Conservation (phyloP, 495 filamentous ascomycete species). For the Podospora comata region DNA sequence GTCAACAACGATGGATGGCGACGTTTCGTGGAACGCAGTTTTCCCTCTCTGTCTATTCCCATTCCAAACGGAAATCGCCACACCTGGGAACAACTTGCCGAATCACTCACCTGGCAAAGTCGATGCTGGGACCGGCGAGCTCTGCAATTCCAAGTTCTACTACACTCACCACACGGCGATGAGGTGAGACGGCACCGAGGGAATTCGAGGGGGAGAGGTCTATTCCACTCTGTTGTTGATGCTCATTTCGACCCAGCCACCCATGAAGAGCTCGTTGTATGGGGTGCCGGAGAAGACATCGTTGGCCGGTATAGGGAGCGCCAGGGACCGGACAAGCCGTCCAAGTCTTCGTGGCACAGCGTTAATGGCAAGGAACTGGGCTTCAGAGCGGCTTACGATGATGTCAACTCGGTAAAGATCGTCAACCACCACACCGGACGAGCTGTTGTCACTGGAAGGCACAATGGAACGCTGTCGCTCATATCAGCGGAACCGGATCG, state of each 20-base stretch:
- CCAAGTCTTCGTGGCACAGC: slow-evolving; percentile 32
- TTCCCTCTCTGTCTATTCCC: slow-evolving; percentile 34
- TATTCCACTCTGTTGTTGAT: slow-evolving; percentile 42
- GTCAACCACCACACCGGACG: slow-evolving; percentile 27
- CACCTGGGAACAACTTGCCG: slow-evolving; percentile 38
- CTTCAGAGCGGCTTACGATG: slow-evolving; percentile 37
- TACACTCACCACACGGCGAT: slow-evolving; percentile 8
- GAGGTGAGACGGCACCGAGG: slow-evolving; percentile 5
- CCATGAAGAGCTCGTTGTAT: slow-evolving; percentile 41
- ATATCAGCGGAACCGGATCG: slow-evolving; percentile 34
- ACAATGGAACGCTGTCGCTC: slow-evolving; percentile 41
- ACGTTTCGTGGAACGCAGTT: slow-evolving; percentile 40
- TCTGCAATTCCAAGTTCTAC: slow-evolving; percentile 30
- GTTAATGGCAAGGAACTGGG: slow-evolving; percentile 29
- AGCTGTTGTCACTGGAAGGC: slow-evolving; percentile 40
- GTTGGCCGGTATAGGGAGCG: slow-evolving; percentile 35
- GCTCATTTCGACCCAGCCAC: slow-evolving; percentile 31
- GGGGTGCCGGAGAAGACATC: slow-evolving; percentile 47
- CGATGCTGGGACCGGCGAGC: slow-evolving; percentile 44
- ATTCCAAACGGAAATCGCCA: slow-evolving; percentile 9
- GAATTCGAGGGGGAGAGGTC: slow-evolving; percentile 4
- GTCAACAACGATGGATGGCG: slow-evolving; percentile 40
- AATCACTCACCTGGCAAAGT: slow-evolving; percentile 40
- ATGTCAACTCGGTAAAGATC: slow-evolving; percentile 39
- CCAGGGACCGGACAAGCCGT: slow-evolving; percentile 12